Evolutionary conservation across 2,329 filamentous ascomycete genomes (phyloP), one percentile per base, ranked within the genome.

Genomic region (Monilinia aucupariae): DNA sequence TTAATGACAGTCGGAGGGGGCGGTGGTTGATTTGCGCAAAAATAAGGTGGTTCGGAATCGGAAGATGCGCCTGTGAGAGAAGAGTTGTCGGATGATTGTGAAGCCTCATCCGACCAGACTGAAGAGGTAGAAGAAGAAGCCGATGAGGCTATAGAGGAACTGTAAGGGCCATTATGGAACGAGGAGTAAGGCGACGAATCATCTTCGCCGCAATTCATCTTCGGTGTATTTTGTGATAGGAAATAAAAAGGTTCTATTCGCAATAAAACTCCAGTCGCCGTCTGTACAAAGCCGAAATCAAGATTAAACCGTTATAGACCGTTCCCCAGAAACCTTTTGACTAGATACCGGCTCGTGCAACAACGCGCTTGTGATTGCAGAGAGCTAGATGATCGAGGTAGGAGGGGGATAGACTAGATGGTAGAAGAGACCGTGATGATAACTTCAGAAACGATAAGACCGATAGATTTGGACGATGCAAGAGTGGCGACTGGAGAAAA

Each of bases 111-210:
- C 68, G 91, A 94, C 81, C 91, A 94, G 70, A 91, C 81, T 41
- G 90, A 94, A 62, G 86, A 84, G 64, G 87, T 84, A 25, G 89
- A 92, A 62, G 88, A 88, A 37, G 90, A 91, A 64, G 88, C 85
- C 69, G 89, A 90, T 63, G 88, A 88, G 72, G 87, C 85, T 80
- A 91, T 78, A 49, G 88, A 87, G 64, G 85, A 83, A 74, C 83
- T 84, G 76, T 91, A 92, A 68, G 86, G 83, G 65, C 78, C 78
- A 78, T 82, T 80, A 74, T 74, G 78, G 71, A 78, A 76, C 69
- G 76, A 74, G 75, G 78, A 76, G 74, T 79, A 80, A 75, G 78
- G 77, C 77, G 82, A 79, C 75, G 81, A 82, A 74, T 78, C 76
- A 75, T 78, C 74, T 71, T 79, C 77, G 75, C 79, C 77, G 77